Conservation (phyloP, 805 yeast species). For the Peterozyma toletana region DNA sequence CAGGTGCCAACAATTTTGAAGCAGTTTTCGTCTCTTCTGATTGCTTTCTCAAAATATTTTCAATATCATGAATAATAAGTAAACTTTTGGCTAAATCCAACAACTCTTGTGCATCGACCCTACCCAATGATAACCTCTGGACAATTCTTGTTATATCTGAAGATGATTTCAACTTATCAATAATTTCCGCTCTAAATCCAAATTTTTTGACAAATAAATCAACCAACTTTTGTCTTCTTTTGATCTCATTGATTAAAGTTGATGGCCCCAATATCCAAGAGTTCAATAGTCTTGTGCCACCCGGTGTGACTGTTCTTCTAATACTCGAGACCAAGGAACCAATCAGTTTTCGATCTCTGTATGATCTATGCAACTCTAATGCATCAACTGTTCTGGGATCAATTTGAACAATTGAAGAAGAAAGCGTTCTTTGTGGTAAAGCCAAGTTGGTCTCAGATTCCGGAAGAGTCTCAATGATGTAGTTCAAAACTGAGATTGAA, state of each 20-base stretch:
- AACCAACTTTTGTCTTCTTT: constrained; percentile 47
- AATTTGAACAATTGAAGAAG: constrained; percentile 56
- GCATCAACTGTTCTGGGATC: constrained; percentile 77
- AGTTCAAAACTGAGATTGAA: constrained; percentile 55
- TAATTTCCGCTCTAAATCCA: constrained; percentile 21
- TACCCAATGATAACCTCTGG: constrained; percentile 42
- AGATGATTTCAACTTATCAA: constrained; percentile 32
- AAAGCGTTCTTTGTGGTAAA: constrained; percentile 53
- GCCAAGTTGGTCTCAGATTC: constrained; percentile 55
- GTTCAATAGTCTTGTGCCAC: constrained; percentile 74
- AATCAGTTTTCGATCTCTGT: constrained; percentile 44
- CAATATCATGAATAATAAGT: constrained; percentile 2
- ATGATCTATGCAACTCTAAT: constrained; percentile 59
- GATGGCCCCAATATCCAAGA: constrained; percentile 84
- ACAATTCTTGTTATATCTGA: constrained; percentile 56
- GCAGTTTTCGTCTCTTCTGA: constrained; percentile 16
- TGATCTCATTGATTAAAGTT: constrained; percentile 47
- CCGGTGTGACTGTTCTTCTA: constrained; percentile 66
- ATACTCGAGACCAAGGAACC: constrained; percentile 73
- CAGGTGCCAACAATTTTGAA: constrained; percentile 16
- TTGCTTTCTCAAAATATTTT: neutral
- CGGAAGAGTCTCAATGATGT: constrained; percentile 69
- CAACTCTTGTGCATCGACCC: constrained; percentile 21
- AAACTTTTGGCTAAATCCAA: constrained; percentile 17
- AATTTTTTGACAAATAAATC: constrained; percentile 27